Base-by-base conservation (phyloP, 345 rosid genomes). In the Aquilaria malaccensis region DNA sequence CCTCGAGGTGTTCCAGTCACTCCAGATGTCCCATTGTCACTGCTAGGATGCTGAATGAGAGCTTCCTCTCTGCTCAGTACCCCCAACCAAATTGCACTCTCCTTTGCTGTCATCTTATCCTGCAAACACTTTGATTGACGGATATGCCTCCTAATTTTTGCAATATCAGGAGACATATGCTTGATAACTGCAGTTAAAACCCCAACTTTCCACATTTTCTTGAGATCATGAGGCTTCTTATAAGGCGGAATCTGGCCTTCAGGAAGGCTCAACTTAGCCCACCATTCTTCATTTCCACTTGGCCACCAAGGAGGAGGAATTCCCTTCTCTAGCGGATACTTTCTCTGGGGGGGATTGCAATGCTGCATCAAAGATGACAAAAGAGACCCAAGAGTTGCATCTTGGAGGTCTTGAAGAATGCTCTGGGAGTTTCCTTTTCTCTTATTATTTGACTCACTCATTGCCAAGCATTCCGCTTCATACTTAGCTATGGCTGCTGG, bases 281-380 rank as follows among this genome's bases (percentile, higher is more conserved):
- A 95, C 99, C 99, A 95, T 29, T 88, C 97, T 70, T 95, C 99
- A 63, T 85, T 79, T 33, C 97, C 94, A 0, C 79, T 78, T 31
- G 99, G 99, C 99, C 99, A 95, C 99, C 99, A 95, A 64, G 99
- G 96, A 0, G 99, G 99, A 15, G 99, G 89, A 67, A 69, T 72
- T 13, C 85, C 84, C 78, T 88, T 91, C 74, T 95, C 97, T 67
- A 95, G 72, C 10, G 97, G 99, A 72, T 73, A 95, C 80, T 88
- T 91, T 73, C 99, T 82, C 69, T 95, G 99, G 33, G 99, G 97
- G 13, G 97, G 99, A 70, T 88, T 87, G 71, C 99, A 95, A 41
- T 95, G 99, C 72, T 95, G 97, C 96, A 95, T 95, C 77, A 95
- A 80, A 67, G 99, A 88, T 47, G 99, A 95, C 67, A 95, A 69